Base-by-base conservation (phyloP, 345 rosid genomes). In the Isatis tinctoria region DNA sequence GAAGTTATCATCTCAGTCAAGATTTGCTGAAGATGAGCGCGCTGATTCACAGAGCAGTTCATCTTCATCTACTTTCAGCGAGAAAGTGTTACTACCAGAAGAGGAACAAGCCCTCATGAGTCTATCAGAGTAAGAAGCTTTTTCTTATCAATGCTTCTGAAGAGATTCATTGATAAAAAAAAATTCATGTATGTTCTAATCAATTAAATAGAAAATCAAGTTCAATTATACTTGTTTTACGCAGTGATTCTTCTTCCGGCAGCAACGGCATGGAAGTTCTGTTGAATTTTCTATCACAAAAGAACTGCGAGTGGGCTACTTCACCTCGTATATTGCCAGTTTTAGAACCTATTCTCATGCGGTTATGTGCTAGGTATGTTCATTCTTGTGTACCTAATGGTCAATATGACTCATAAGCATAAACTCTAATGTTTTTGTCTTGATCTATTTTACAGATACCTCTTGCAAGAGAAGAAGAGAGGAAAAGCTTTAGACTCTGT, bases 401-500 rank as follows among this genome's bases (percentile, higher is more conserved):
- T 61, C 4, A 52, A 67, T 22, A 32, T 10, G 57, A 52, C 62
- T 24, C 48, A 48, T 12, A 3, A 39, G 11, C 41, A 30, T 39
- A 60, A 20, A 10, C 11, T 53, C 4, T 3, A 32, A 48, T 39
- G 44, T 30, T 32, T 54, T 43, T 61, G 17, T 62, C 41, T 68
- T 51, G 18, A 36, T n/a, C 18, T 32, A 61, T 40, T 58, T 26
- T 27, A 35, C 72, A 94, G 97, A 87, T 95, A 92, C 66, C 93
- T 92, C 74, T 73, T 95, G 70, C 88, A 83, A 78, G 98, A 92
- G 93, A 90, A 95, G 76, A 90, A 92, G 81, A 85, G 98, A 83
- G 99, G 96, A 41, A 95, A 90, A 79, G 96, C 98, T 56, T 84
- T 95, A 67, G 97, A 95, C 68, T 90, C 98, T 36, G 99, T 92